Evolutionary conservation across 208 protist genomes (phyloP).

Genomic region (Leishmania braziliensis): DNA sequence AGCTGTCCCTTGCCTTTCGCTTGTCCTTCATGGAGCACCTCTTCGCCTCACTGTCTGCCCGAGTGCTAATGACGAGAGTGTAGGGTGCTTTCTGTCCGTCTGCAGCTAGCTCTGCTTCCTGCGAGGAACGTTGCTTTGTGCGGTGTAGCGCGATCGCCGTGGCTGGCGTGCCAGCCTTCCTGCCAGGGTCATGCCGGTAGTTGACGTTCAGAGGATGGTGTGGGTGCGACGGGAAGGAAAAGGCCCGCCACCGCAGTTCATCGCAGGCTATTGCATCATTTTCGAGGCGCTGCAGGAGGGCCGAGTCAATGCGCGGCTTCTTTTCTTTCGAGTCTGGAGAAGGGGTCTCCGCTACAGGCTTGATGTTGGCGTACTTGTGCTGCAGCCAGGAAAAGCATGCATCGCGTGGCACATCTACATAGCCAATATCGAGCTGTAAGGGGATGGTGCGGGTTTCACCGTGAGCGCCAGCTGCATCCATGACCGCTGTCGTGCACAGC

Average conservation of each 20-base stretch:
- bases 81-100: neutral
- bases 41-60: constrained; percentile 5
- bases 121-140: neutral
- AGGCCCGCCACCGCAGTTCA: constrained; percentile 44
- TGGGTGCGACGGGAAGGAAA: constrained; percentile 50
- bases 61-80: constrained; percentile 21
- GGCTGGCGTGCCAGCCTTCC: constrained; percentile 2
- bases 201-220: constrained; percentile 29
- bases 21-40: constrained; percentile 8
- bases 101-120: neutral
- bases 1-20: constrained; percentile 1
- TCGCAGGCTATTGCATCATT: constrained; percentile 61
- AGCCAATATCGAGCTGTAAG: constrained; percentile 17
- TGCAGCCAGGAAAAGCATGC: constrained; percentile 57
- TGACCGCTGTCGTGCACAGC: neutral
- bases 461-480: neutral
- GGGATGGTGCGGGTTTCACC: neutral
- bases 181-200: constrained; percentile 32
- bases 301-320: constrained; percentile 10
- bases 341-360: neutral
- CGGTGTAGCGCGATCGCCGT: constrained; percentile 6
- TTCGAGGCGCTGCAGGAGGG: constrained; percentile 22
- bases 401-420: constrained; percentile 35
- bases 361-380: constrained; percentile 25
- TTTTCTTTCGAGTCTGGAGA: neutral